Evolutionary conservation across 768 basidiomycete species (phyloP).

Genomic region (Kwoniella pini): DNA sequence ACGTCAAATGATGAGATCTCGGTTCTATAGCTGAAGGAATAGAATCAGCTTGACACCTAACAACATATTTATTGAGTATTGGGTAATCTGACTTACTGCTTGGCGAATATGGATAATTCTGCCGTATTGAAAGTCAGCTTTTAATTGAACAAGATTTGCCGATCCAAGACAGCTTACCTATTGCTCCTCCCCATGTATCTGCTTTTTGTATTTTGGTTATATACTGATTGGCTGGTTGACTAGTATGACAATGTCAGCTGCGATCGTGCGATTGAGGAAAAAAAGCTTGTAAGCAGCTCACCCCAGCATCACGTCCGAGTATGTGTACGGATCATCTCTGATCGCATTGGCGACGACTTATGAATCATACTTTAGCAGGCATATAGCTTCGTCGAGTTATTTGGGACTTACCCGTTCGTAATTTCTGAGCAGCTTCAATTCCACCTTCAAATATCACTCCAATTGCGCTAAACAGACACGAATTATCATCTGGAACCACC

Average conservation of each 20-base stretch:
- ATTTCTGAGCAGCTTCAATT: slow-evolving; percentile 66
- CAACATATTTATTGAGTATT: too few species aligned
- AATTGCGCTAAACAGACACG: slow-evolving; percentile 86
- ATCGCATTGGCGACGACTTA: slow-evolving; percentile 85
- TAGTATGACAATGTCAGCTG: slow-evolving; percentile 53
- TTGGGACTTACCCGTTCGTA: slow-evolving; percentile 69
- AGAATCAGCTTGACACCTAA: neutral
- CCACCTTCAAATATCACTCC: slow-evolving; percentile 83
- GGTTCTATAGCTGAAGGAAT: slow-evolving; percentile 61
- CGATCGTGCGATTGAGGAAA: neutral
- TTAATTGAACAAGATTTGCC: too few species aligned
- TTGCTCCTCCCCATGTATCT: slow-evolving; percentile 90
- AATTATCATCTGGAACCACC: slow-evolving; percentile 96
- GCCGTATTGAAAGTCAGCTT: too few species aligned
- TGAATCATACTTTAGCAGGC: neutral
- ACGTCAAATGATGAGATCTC: slow-evolving; percentile 91
- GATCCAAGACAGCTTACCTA: slow-evolving; percentile 66
- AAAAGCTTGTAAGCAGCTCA: slow-evolving; percentile 51
- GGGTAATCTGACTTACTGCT: slow-evolving; percentile 59
- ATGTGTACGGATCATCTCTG: slow-evolving; percentile 67
- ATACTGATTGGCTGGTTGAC: slow-evolving; percentile 67
- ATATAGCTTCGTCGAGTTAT: too few species aligned
- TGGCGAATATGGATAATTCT: slow-evolving; percentile 74
- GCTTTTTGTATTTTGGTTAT: slow-evolving; percentile 77
- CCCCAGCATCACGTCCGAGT: slow-evolving; percentile 86